These are phyloP conservation scores for Avena eriantha DNA, from an alignment of 176 grass and related monocot species.

Conservation along the genomic window DNA sequence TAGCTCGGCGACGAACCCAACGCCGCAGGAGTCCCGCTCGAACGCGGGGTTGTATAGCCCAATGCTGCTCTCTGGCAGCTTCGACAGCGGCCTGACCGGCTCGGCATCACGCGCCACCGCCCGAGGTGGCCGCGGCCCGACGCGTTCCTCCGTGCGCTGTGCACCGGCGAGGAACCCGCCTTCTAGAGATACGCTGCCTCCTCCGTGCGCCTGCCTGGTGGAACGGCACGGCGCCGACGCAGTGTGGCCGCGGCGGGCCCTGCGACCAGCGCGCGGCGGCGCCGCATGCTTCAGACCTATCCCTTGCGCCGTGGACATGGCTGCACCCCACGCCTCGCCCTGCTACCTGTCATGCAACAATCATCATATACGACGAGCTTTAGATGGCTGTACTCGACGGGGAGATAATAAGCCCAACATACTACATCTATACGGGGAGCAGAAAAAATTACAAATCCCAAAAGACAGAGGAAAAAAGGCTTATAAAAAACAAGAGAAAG, in stretches of 20 bases:
- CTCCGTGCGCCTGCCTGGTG: conserved; percentile 49
- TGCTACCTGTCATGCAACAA: conserved; percentile 41
- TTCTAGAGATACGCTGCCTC: conserved; percentile 51
- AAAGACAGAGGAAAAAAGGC: not conserved
- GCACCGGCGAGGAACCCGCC: conserved; percentile 55
- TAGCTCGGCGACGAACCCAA: conserved; percentile 93
- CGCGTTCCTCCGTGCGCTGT: conserved; percentile 63
- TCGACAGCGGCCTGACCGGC: conserved; percentile 63
- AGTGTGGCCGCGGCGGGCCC: conserved; percentile 35
- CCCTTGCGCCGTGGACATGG: conserved; percentile 83
- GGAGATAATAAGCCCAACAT: not conserved
- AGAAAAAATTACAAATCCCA: not conserved
- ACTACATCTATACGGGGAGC: not conserved
- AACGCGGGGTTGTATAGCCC: conserved; percentile 91
- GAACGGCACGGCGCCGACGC: conserved; percentile 45
- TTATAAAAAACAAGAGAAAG: conserved; percentile 43
- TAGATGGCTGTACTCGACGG: conserved; percentile 17
- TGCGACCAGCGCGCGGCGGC: conserved; percentile 41
- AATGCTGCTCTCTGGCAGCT: conserved; percentile 78
- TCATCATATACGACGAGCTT: conserved; percentile 42
- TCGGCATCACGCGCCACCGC: conserved; percentile 45
- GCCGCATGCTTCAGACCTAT: conserved; percentile 58
- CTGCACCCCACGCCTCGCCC: not conserved
- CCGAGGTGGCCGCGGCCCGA: conserved; percentile 46
- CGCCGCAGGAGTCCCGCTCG: conserved; percentile 92